A percentile compares a stretch with the other conserved stretches of the same genome.
phyloP scores from a whole-genome alignment of 176 grass and related monocot genomes.

The Triticum aestivum region DNA sequence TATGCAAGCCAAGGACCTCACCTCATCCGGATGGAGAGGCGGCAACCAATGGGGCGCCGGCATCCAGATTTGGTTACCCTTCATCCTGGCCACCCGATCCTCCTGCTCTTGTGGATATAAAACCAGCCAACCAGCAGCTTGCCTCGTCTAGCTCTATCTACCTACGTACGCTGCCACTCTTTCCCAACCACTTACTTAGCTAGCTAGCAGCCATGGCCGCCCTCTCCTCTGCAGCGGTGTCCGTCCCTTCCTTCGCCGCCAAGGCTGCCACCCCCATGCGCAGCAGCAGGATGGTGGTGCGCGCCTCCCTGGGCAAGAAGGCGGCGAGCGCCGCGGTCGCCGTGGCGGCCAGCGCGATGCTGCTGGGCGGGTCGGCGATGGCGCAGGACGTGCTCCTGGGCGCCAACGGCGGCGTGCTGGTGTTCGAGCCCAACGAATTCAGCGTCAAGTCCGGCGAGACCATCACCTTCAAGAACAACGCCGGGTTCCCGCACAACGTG shows the following conservation, averaged over 20 bases:
- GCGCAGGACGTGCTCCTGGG: slow-evolving; percentile 76
- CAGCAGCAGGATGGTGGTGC: slow-evolving; percentile 21
- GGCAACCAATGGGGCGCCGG: not conserved
- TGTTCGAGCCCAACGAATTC: slow-evolving; percentile 72
- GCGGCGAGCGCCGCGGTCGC: slow-evolving; percentile 50
- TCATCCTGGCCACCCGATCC: not conserved
- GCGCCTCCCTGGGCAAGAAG: slow-evolving; percentile 61
- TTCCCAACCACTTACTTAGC: not conserved
- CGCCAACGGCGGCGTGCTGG: slow-evolving; percentile 50
- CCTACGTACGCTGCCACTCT: not conserved
- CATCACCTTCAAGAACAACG: slow-evolving; percentile 98
- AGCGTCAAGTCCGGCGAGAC: slow-evolving; percentile 67
- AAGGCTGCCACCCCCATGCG: not conserved
- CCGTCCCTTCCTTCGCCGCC: slow-evolving; percentile 37
- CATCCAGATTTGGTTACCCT: not conserved
- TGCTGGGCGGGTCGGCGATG: slow-evolving; percentile 47
- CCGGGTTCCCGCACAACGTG: slow-evolving; percentile 84
- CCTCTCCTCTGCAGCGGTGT: slow-evolving; percentile 59
- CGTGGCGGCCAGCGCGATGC: slow-evolving; percentile 57
- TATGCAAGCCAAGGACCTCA: not conserved
- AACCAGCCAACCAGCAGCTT: not conserved
- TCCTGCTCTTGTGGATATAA: not conserved
- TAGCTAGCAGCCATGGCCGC: slow-evolving; percentile 48
- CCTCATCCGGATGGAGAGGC: not conserved
- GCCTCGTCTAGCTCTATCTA: not conserved